Evolutionary conservation across 768 basidiomycete species (phyloP).

Genomic region (Phlebiopsis gigantea): DNA sequence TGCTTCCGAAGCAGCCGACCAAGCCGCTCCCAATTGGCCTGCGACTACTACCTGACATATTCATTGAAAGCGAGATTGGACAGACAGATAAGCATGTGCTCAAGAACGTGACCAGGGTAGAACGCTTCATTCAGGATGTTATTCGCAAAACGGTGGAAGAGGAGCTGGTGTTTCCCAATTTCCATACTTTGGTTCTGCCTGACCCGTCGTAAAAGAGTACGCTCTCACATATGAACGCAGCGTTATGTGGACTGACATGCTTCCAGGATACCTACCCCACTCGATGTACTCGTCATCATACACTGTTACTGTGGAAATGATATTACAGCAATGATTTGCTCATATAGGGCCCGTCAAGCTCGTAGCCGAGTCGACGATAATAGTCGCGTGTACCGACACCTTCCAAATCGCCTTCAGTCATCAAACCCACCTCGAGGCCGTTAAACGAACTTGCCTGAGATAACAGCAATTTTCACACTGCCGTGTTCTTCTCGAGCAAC

Average conservation of each 20-base stretch:
- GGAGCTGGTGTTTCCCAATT: constrained; percentile 94
- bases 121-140: constrained; percentile 93
- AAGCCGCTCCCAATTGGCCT: constrained; percentile 80
- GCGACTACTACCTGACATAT: constrained; percentile 77
- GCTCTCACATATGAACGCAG: not conserved
- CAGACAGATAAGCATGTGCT: constrained; percentile 93
- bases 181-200: constrained; percentile 57
- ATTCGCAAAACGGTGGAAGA: constrained; percentile 94
- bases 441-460: constrained; percentile 62
- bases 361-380: constrained; percentile 91
- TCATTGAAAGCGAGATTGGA: constrained; percentile 96
- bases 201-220: constrained; percentile 13
- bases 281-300: constrained; percentile 2
- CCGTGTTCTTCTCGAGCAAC: constrained; percentile 97
- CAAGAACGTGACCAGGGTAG: constrained; percentile 93
- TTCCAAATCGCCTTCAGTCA: constrained; percentile 20
- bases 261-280: not conserved
- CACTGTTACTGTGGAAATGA: not conserved
- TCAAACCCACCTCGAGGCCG: constrained; percentile 5
- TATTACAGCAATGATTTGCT: constrained; percentile 59
- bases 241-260: not conserved
- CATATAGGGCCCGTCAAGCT: constrained; percentile 97
- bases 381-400: constrained; percentile 97
- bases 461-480: constrained; percentile 93
- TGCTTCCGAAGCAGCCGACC: constrained; percentile 34